Base-by-base conservation (phyloP, 1,284 basidiomycete genomes). In the Ceratobasidium sp. region DNA sequence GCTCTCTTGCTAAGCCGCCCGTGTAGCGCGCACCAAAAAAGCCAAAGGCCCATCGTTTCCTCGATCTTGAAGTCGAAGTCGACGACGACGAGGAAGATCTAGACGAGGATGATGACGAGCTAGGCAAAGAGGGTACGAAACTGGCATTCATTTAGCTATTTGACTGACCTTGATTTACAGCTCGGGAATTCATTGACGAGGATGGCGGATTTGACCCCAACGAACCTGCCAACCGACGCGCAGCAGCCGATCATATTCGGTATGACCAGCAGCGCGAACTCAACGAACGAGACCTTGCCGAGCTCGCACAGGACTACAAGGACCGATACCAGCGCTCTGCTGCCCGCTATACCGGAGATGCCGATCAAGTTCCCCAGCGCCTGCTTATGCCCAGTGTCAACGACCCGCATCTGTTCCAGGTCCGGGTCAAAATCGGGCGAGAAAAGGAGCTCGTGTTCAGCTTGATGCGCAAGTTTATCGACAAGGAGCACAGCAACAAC, bases 311-410 rank as follows among this genome's bases (percentile, higher is more conserved):
- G 75, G 89, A 92, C 75, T 82, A 96, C 74, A 90, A 88, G 73
- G 88, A 93, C 76, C 88, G 94, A 58, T 93, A 97, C 80, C 85
- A 84, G 69, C 83, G 86, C 62, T 83, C 84, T 55, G 84, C 86
- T 31, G 85, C 87, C 56, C 87, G 87, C 58, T 96, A 93, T 77
- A 90, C 91, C 29, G 92, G 92, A 29, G 93, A 95, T 78, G 90
- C 93, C 86, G 96, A 95, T 76, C 91, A 94, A 74, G 89, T 98
- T 35, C 96, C 97, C 0, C 95, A 98, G 77, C 87, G 94, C n/a
- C 80, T 98, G 54, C 84, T 97, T 49, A 98, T 99, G 96, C 96
- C 96, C 38, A 93, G 91, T 15, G 94, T 98, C 6, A 91, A 97
- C 71, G 96, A 99, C 78, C 93, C 96, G 5, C 96, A 88, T 76